Evolutionary conservation across 768 basidiomycete genomes (phyloP), one percentile per base, ranked within the genome.

Genomic region (Termitomyces bulborhizus): DNA sequence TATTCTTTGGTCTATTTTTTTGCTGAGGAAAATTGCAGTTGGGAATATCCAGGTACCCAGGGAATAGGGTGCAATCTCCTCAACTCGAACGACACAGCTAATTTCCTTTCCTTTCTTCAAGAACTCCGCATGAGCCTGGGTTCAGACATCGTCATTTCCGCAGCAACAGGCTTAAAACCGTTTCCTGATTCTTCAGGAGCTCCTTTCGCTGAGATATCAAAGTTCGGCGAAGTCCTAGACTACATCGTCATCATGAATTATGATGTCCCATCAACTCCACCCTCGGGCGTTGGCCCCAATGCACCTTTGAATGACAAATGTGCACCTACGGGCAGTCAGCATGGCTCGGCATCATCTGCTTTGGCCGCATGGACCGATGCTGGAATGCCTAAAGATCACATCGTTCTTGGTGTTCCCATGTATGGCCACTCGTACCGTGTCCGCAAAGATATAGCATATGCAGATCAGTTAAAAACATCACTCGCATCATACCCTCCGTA

Each of bases 251-350:
- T 82, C 50, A 88, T 88, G 86, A 84, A 82, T 67, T 88, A 88
- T 68, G 86, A 88, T 61, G 68, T 87, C 51, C 77, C 72, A 62
- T 82, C 84, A 16, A 72, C 76, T 24, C 78, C 77, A 66, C 75
- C 76, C 54, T 67, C 73, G 58, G 68, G 84, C 59, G 76, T 81
- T 47, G 93, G 93, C 1, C 83, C 95, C 13, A 92, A 91, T 68
- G 85, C 94, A 2, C 93, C 95, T 5, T 75, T 97, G 37, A 74
- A 85, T 56, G 86, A 96, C 69, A 75, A 79, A 0, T 97, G 95
- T 66, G 82, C 83, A 0, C 69, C 84, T 39, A 61, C 76, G 1
- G 68, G 68, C 8, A 71, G 82, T 54, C 86, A 83, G 55, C 70
- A 73, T 41, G 92, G 93, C 4, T 95, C 92, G 48, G 94, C 89